Evolutionary conservation across 768 basidiomycete genomes (phyloP).

Genomic region (Serendipita sp.): DNA sequence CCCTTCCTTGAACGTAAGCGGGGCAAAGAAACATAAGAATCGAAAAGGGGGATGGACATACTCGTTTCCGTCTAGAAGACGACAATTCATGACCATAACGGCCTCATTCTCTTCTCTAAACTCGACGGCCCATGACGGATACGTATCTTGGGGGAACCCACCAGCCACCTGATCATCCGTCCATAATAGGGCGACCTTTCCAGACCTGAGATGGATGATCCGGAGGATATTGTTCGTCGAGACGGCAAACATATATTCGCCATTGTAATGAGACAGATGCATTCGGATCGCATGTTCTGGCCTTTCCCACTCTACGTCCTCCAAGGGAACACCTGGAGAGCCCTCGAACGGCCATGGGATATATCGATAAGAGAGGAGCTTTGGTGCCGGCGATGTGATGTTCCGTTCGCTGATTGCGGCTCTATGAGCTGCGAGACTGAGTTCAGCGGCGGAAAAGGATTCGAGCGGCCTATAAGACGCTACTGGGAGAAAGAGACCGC

Average conservation of each 20-base stretch:
- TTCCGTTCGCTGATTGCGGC: not conserved
- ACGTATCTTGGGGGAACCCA: not conserved
- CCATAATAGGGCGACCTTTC: not conserved
- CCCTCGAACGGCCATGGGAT: not conserved
- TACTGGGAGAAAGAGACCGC: not conserved
- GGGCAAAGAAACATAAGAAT: not conserved
- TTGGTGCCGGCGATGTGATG: not conserved
- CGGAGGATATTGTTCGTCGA: not conserved
- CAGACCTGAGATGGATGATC: not conserved
- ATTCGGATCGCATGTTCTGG: not conserved
- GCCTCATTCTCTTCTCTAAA: not conserved
- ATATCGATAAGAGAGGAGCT: not conserved
- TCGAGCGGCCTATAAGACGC: not conserved
- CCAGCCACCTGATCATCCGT: not conserved
- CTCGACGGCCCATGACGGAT: not conserved
- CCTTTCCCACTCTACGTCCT: not conserved
- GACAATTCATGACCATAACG: not conserved
- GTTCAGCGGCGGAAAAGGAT: not conserved
- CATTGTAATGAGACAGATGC: slow-evolving; percentile 1
- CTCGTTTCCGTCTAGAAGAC: not conserved
- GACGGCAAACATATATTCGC: not conserved
- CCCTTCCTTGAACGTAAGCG: not conserved
- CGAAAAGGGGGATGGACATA: not conserved
- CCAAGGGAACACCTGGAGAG: not conserved
- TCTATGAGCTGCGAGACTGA: not conserved